Percentiles rank a stretch among this genome's conserved stretches.
Evolutionary conservation across 2,329 filamentous ascomycete species (phyloP).

Genomic region (Penicillium sp.): DNA sequence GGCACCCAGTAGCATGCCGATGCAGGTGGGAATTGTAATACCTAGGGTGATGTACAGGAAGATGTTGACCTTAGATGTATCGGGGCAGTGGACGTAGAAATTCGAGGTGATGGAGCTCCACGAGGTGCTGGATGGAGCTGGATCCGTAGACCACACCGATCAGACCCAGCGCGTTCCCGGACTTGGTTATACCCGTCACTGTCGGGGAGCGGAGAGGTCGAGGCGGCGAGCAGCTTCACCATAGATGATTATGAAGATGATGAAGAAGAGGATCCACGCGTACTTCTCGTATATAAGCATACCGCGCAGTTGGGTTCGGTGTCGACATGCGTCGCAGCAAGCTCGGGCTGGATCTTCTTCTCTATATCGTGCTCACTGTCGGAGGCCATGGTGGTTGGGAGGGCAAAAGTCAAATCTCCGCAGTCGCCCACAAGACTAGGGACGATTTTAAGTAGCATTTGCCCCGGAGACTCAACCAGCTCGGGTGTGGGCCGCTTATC

Average conservation of each 20-base stretch:
- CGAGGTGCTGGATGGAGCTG: slow-evolving; percentile 19
- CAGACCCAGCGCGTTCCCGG: slow-evolving; percentile 33
- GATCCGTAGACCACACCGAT: slow-evolving; percentile 38
- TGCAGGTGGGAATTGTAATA: slow-evolving; percentile 24
- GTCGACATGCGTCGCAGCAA: slow-evolving; percentile 11
- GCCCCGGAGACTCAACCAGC: neutral
- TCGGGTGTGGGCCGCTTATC: neutral
- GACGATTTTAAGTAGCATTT: neutral
- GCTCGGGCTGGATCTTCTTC: slow-evolving; percentile 11
- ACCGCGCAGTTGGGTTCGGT: slow-evolving; percentile 11
- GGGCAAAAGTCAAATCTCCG: neutral
- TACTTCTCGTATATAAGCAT: slow-evolving; percentile 32
- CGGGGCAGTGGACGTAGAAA: slow-evolving; percentile 26
- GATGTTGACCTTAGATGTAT: slow-evolving; percentile 20
- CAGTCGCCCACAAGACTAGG: slow-evolving; percentile 5
- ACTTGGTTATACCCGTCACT: slow-evolving; percentile 27
- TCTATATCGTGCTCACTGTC: slow-evolving; percentile 3
- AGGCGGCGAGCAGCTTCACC: slow-evolving; percentile 44
- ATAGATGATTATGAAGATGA: slow-evolving; percentile 48
- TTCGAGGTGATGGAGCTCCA: slow-evolving; percentile 26
- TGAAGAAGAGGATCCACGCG: slow-evolving; percentile 32
- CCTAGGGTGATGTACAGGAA: slow-evolving; percentile 24
- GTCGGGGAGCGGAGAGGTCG: slow-evolving; percentile 36
- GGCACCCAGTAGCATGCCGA: slow-evolving; percentile 20
- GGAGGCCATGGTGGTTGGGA: neutral